These are phyloP conservation scores for Hymenoscyphus repandus DNA, from an alignment of 2,329 filamentous ascomycete species.

Conservation along the genomic window DNA sequence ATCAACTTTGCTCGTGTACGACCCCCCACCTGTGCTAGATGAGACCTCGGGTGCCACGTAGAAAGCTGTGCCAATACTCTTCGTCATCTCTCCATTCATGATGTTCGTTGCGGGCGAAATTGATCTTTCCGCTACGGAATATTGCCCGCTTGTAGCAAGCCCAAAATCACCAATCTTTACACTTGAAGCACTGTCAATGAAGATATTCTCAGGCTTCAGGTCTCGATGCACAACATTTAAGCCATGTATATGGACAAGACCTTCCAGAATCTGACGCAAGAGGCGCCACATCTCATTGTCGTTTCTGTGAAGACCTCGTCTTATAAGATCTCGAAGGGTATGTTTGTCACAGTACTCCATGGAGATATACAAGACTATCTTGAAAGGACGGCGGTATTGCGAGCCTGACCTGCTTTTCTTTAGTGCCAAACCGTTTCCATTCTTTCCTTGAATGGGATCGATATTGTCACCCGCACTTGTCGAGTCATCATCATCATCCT, in stretches of 20 bases:
- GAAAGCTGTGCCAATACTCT: conserved; percentile 71
- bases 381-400: conserved; percentile 46
- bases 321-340: conserved; percentile 84
- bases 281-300: conserved; percentile 80
- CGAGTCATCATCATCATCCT: conserved; percentile 37
- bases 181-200: conserved; percentile 85
- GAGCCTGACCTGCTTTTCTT: conserved; percentile 27
- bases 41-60: conserved; percentile 92
- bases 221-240: conserved; percentile 93
- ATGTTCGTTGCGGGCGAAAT: conserved; percentile 16
- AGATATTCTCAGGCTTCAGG: conserved; percentile 95
- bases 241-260: conserved; percentile 81
- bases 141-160: conserved; percentile 82
- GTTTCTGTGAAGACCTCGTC: conserved; percentile 67
- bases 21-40: conserved; percentile 65
- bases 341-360: conserved; percentile 96
- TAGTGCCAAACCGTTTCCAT: conserved; percentile 18
- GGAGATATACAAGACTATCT: conserved; percentile 86
- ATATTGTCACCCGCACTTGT: conserved; percentile 42
- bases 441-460: conserved; percentile 13
- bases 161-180: conserved; percentile 97
- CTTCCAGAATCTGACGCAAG: conserved; percentile 87
- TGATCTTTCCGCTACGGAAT: conserved; percentile 52
- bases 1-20: conserved; percentile 91
- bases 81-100: conserved; percentile 56